Conservation (phyloP, 1,139 yeast genomes). For the Yamadazyma buinensis region DNA sequence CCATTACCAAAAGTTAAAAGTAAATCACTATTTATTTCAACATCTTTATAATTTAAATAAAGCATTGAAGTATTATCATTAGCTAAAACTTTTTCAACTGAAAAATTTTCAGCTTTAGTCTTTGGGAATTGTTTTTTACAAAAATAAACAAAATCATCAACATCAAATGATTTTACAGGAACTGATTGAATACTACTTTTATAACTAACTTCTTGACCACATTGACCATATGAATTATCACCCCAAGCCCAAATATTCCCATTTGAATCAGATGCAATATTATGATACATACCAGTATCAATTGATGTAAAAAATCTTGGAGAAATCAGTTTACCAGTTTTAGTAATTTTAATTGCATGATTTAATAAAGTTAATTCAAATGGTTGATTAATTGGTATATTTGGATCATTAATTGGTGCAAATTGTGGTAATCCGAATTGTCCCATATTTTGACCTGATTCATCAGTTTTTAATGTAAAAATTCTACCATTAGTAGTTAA, state of each 20-base stretch:
- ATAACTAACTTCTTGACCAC: slow-evolving; percentile 67
- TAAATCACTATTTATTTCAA: slow-evolving; percentile 19
- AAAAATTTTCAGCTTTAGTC: slow-evolving; percentile 31
- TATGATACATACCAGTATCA: slow-evolving; percentile 73
- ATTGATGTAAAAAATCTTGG: slow-evolving; percentile 53
- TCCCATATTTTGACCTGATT: slow-evolving; percentile 47
- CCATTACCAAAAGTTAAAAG: slow-evolving; percentile 80
- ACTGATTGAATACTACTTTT: slow-evolving; percentile 65
- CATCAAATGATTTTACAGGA: slow-evolving; percentile 48
- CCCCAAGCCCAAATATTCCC: slow-evolving; percentile 86
- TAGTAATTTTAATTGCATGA: slow-evolving; percentile 23
- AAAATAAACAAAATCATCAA: slow-evolving; percentile 19
- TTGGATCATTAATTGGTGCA: slow-evolving; percentile 48
- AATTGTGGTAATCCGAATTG: slow-evolving; percentile 78
- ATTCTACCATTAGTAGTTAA: slow-evolving; percentile 62
- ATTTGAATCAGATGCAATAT: slow-evolving; percentile 57
- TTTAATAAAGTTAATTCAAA: slow-evolving; percentile 36
- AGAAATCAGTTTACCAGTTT: slow-evolving; percentile 18
- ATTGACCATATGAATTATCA: slow-evolving; percentile 73
- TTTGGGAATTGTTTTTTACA: slow-evolving; percentile 22
- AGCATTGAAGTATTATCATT: slow-evolving; percentile 67
- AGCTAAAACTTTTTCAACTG: slow-evolving; percentile 55
- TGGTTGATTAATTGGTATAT: slow-evolving; percentile 25
- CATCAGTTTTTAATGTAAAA: slow-evolving; percentile 58
- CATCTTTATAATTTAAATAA: slow-evolving; percentile 27